Base-by-base conservation (phyloP, 2,329 filamentous ascomycete species). In the Nannizzia gypsea region DNA sequence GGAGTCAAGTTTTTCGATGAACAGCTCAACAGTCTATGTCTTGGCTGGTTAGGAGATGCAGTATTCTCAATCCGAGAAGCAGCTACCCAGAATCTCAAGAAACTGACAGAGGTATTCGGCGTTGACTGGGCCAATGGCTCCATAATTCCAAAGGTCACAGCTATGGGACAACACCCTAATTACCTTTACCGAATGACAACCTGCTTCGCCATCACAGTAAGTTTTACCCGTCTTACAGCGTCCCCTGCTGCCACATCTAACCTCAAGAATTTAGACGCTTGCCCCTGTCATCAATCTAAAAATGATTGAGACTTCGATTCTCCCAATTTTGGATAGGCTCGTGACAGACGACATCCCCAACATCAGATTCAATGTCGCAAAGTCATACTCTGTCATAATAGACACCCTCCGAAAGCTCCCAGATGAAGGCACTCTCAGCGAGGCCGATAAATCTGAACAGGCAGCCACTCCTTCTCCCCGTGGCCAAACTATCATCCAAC, bases 171-270 rank as follows among this genome's bases (percentile, higher is more conserved):
- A 71, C 93, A 99, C 73, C 90, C 92, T 63, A 99, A 99, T 78
- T 99, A 99, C 74, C 86, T 99, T 58, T 99, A 99, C 82, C 84
- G 93, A 73, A 99, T 99, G 93, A 99, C 93, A 8, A 99, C 93
- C n/a, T 97, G 92, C 78, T 99, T 99, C 74, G 93, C 93, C 63
- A 95, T 99, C 66, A 92, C 90, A 68, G 93, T 99, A 82, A 80
- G 89, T 82, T 17, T 34, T 9, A 17, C n/a, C 40, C 50, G 17
- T 55, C 15, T 24, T 6, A 46, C 22, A n/a, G 1, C n/a, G 20
- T 9, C 42, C 20, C 17, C 3, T 2, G 9, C 5, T n/a, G 55
- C 17, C 17, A 34, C 31, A 36, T 48, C 36, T 34, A 46, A 22
- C 36, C 42, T n/a, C 28, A 28, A 63, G 44, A 60, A 65, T 61